Evolutionary conservation across 352 stramenopile genomes (phyloP), one percentile per base, ranked within the genome.

Genomic region (Pythium grandisporangium): DNA sequence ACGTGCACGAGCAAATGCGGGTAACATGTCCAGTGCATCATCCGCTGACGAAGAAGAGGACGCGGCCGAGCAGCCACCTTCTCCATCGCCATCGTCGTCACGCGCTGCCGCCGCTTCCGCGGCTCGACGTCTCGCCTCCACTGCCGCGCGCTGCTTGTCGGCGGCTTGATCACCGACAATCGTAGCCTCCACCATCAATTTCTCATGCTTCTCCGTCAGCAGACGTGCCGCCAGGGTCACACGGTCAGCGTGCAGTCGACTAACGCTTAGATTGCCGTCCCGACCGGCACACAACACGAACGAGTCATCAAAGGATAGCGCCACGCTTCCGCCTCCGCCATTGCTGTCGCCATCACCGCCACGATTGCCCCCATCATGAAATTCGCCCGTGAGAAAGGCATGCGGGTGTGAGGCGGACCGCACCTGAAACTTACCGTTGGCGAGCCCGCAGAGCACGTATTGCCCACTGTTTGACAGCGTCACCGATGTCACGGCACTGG

Each of bases 281-380:
- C 44, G 55, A 11, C 83, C 85, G 4, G 59, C 65, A 20, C 68
- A 65, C 13, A 96, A 22, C 1, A 91, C 51, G 23, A 83, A 95
- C 23, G 69, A 74, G 35, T 95, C 83, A 53, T 96, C 85, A 25
- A 84, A 95, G 12, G 74, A 92, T 26, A 87, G 39, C n/a, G 65
- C 60, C 11, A 79, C 51, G 7, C 58, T 53, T 13, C 41, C 51
- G 10, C 11, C 13, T 8, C 10, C 8, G 8, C 10, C 27, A 32
- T 32, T 32, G 14, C 8, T 14, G 14, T 32, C 27, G 10, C 0
- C 20, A 5, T 25, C 45, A 4, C 45, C 50, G 14, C n/a, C 22
- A 16, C 35, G 35, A 17, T 49, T 25, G 0, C 25, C 27, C 14
- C 43, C 43, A 30, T 95, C 86, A 51, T 96, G 84, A 26, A 90